Percentiles rank a stretch among this genome's conserved stretches.
Conservation (phyloP, 495 filamentous ascomycete genomes). For the Rhypophila decipiens region DNA sequence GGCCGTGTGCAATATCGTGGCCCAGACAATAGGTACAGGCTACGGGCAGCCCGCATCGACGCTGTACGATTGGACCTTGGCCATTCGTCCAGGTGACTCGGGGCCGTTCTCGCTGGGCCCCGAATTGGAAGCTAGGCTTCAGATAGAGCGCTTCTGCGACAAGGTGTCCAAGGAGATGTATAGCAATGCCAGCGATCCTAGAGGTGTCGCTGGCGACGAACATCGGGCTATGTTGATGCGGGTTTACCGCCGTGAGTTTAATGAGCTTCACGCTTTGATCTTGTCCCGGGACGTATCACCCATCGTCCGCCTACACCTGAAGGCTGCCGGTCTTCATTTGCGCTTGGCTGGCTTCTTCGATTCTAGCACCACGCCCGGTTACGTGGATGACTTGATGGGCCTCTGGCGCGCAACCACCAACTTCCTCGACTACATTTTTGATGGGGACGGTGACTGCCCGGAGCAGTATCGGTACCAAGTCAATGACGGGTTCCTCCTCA, state of each 20-base stretch:
- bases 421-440: constrained; percentile 69
- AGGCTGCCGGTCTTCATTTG: constrained; percentile 74
- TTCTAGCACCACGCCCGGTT: constrained; percentile 63
- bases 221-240: constrained; percentile 62
- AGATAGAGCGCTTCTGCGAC: constrained; percentile 78
- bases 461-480: constrained; percentile 21
- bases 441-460: constrained; percentile 30
- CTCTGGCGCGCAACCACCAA: constrained; percentile 69
- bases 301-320: constrained; percentile 66
- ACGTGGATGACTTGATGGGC: constrained; percentile 68
- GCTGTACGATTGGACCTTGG: constrained; percentile 80
- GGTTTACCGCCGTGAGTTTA: constrained; percentile 50
- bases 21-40: constrained; percentile 85
- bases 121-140: constrained; percentile 60
- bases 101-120: constrained; percentile 60
- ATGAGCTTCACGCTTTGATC: constrained; percentile 47
- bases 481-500: constrained; percentile 46
- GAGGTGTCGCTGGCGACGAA: constrained; percentile 65
- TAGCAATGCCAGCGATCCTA: constrained; percentile 67
- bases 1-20: constrained; percentile 88
- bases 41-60: constrained; percentile 88
- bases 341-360: constrained; percentile 87
- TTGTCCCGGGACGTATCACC: constrained; percentile 45
- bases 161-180: constrained; percentile 83
- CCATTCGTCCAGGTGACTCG: constrained; percentile 54